Conservation (phyloP, 2,329 filamentous ascomycete genomes). For the Fusarium praegraminearum region DNA sequence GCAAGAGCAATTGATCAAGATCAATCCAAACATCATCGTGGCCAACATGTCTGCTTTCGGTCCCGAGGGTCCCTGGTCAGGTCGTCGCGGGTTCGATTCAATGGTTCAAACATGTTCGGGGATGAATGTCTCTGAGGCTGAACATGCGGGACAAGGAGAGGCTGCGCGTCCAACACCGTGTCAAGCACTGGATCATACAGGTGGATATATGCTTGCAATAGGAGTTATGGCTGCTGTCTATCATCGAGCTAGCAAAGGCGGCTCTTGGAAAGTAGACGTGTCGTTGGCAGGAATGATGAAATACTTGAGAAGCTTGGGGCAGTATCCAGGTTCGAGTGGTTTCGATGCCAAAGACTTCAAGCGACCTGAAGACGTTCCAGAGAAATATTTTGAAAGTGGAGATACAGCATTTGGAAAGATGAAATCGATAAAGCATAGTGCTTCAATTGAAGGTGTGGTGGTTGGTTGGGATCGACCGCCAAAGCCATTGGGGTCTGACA, state of each 20-base stretch:
- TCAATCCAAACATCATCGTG: slow-evolving; percentile 60
- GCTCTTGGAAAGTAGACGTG: slow-evolving; percentile 65
- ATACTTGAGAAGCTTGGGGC: slow-evolving; percentile 67
- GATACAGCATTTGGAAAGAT: slow-evolving; percentile 60
- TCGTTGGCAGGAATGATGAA: slow-evolving; percentile 68
- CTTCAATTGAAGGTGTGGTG: slow-evolving; percentile 57
- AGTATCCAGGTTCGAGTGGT: slow-evolving; percentile 58
- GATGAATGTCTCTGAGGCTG: slow-evolving; percentile 67
- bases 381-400: slow-evolving; percentile 58
- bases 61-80: slow-evolving; percentile 55
- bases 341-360: slow-evolving; percentile 55
- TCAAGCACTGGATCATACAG: slow-evolving; percentile 68
- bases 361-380: slow-evolving; percentile 48
- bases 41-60: slow-evolving; percentile 68
- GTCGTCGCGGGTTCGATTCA: slow-evolving; percentile 66
- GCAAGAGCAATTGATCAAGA: slow-evolving; percentile 51
- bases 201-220: slow-evolving; percentile 66
- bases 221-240: slow-evolving; percentile 66
- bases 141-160: slow-evolving; percentile 56
- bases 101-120: slow-evolving; percentile 64
- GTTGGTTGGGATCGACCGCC: slow-evolving; percentile 66
- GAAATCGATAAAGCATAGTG: slow-evolving; percentile 62
- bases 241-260: slow-evolving; percentile 57
- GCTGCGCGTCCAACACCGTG: slow-evolving; percentile 60
- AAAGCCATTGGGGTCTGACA: slow-evolving; percentile 60